These are phyloP conservation scores for Conticribra guillardii DNA, from an alignment of 108 stramenopile genomes.

Conservation along the genomic window DNA sequence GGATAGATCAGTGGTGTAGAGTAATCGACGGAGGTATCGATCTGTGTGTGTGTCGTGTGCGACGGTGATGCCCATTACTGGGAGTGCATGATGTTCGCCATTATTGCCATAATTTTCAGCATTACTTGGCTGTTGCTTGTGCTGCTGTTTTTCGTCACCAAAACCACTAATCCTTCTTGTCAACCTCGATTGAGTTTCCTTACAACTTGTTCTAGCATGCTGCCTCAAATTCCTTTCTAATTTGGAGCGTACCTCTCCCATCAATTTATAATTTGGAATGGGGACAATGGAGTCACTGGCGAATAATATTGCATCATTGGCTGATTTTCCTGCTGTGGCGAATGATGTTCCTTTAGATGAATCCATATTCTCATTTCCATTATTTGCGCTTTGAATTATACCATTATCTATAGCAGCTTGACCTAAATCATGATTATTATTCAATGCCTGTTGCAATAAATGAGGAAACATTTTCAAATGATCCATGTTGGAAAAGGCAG, in stretches of 20 bases:
- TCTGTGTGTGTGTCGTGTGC: slow-evolving; percentile 41
- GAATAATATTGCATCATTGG: no score
- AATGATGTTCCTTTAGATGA: not conserved
- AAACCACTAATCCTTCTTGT: not conserved
- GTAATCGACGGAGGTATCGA: slow-evolving; percentile 40
- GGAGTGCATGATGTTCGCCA: slow-evolving; percentile 9
- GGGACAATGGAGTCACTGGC: slow-evolving; percentile 38
- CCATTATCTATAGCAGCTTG: not conserved
- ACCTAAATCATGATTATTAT: not conserved
- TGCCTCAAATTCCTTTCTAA: slow-evolving; percentile 18
- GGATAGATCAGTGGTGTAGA: slow-evolving; percentile 36
- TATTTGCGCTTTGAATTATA: not conserved
- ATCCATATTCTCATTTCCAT: not conserved
- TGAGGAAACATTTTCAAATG: slow-evolving; percentile 17
- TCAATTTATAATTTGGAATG: slow-evolving; percentile 41
- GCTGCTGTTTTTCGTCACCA: not conserved
- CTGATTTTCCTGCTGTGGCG: not conserved
- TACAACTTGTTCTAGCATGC: slow-evolving; percentile 21
- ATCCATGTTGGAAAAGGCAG: slow-evolving; percentile 13
- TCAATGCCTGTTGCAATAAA: not conserved
- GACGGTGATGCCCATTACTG: slow-evolving; percentile 42
- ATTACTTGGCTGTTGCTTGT: slow-evolving; percentile 5
- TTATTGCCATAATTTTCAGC: no score
- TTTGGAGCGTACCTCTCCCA: slow-evolving; percentile 15
- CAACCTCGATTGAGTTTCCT: not conserved